Evolutionary conservation across 2,329 filamentous ascomycete genomes (phyloP).

Genomic region (Ophiostoma sp.): DNA sequence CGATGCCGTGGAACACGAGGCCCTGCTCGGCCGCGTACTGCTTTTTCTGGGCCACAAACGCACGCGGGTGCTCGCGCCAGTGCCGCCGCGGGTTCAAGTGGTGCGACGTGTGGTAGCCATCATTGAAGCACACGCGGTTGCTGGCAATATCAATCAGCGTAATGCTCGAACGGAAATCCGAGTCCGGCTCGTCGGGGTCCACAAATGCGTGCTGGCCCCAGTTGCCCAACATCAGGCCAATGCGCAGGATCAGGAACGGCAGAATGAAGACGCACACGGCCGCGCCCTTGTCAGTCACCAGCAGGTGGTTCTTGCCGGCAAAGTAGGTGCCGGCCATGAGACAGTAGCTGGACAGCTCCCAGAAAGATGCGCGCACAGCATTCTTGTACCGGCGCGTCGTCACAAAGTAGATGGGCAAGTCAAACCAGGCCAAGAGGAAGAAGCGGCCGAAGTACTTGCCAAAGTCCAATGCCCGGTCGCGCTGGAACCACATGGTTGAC

Average conservation of each 20-base stretch:
- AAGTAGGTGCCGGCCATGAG: slow-evolving; percentile 43
- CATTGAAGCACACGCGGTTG: slow-evolving; percentile 77
- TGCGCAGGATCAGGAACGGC: slow-evolving; percentile 59
- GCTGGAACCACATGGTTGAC: slow-evolving; percentile 69
- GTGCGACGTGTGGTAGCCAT: slow-evolving; percentile 76
- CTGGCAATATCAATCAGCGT: slow-evolving; percentile 72
- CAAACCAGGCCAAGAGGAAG: slow-evolving; percentile 66
- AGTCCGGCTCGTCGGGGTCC: slow-evolving; percentile 67
- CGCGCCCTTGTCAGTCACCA: slow-evolving; percentile 45
- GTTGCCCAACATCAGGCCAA: slow-evolving; percentile 75
- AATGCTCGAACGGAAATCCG: slow-evolving; percentile 72
- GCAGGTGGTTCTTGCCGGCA: slow-evolving; percentile 34
- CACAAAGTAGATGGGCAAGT: slow-evolving; percentile 68
- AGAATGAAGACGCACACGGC: slow-evolving; percentile 61
- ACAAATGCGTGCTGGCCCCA: slow-evolving; percentile 82
- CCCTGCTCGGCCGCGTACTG: slow-evolving; percentile 62
- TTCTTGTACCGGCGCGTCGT: slow-evolving; percentile 52
- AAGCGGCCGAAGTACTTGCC: slow-evolving; percentile 69
- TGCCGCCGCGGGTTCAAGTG: slow-evolving; percentile 72
- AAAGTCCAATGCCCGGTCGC: slow-evolving; percentile 62
- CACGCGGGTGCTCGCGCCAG: slow-evolving; percentile 73
- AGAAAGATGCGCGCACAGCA: slow-evolving; percentile 53
- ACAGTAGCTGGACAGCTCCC: slow-evolving; percentile 55
- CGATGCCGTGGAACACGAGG: slow-evolving; percentile 74
- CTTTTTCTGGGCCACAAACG: slow-evolving; percentile 64